Evolutionary conservation across 352 stramenopile genomes (phyloP).

Genomic region (Phytophthora sansomeana): DNA sequence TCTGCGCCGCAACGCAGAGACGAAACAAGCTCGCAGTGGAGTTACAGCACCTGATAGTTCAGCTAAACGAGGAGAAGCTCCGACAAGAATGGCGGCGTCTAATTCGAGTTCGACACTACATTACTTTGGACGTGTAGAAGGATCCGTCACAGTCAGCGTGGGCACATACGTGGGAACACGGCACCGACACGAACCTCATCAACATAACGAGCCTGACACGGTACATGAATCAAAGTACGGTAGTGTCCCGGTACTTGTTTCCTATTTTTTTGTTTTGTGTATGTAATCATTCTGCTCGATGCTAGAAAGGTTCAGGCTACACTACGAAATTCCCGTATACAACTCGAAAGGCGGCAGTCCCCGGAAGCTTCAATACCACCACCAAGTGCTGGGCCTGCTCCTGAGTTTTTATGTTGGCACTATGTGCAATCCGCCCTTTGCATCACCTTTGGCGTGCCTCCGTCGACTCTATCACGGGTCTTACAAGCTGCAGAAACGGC

Average conservation of each 20-base stretch:
- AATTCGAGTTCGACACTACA: too few relatives aligned
- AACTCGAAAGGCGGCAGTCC: neutral
- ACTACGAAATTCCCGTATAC: neutral
- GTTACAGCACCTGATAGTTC: too few relatives aligned
- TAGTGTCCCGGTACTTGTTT: too few relatives aligned
- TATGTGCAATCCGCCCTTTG: conserved; percentile 1
- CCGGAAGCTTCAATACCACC: conserved; percentile 1
- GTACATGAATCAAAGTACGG: too few relatives aligned
- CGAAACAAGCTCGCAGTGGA: too few relatives aligned
- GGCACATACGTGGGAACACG: too few relatives aligned
- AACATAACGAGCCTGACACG: neutral
- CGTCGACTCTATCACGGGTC: neutral
- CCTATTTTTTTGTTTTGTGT: neutral
- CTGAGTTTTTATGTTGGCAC: conserved; percentile 4
- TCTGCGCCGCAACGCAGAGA: too few relatives aligned
- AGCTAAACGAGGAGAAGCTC: too few relatives aligned
- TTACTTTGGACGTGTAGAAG: too few relatives aligned
- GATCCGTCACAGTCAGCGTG: too few relatives aligned
- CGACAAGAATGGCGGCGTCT: too few relatives aligned
- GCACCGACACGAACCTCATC: conserved; percentile 1
- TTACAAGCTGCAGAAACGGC: neutral
- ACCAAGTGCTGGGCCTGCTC: conserved; percentile 3
- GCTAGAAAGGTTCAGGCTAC: neutral
- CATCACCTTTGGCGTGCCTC: neutral
- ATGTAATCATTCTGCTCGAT: neutral